Evolutionary conservation across 495 filamentous ascomycete genomes (phyloP), one percentile per base, ranked within the genome.

Genomic region (Podospora conica): DNA sequence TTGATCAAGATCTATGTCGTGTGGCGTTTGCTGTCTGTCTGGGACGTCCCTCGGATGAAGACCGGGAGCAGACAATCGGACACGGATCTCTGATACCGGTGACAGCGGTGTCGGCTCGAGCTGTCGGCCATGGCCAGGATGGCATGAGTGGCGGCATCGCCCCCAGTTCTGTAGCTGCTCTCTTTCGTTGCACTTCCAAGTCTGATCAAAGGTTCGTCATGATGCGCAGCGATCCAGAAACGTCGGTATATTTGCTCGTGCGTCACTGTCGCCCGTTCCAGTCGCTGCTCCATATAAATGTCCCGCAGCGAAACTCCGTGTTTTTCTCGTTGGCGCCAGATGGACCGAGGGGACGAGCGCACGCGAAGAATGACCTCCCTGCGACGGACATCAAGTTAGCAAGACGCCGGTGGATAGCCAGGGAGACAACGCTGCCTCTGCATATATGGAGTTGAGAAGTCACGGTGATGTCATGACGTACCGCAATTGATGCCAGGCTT

Each of bases 231-330:
- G n/a, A 48, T 3, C 40, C 18, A 2, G 18, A 8, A n/a, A 5
- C 40, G 40, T 8, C 40, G n/a, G 40, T 18, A 48, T n/a, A 6
- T 1, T 15, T 48, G 6, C 6, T 48, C 9, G 15, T 48, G 15
- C 15, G 10, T 62, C 22, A 53, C 54, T 68, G 65, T 27, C 70
- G 63, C 1, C 73, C 68, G 28, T 74, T 85, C 91, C 91, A 94
- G 70, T 95, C 91, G 69, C 90, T 94, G 53, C 87, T 87, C 93
- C 93, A 97, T 63, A 96, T 92, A 70, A 96, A 97, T 0, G 92
- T 96, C 1, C 80, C 75, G 74, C 93, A 97, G 3, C 91, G 86
- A 87, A 93, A 97, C 69, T 93, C 81, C 0, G 91, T 92, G 1
- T 88, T 89, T 55, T 79, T 86, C 73, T 96, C 92, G 69, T 94